These are phyloP conservation scores for Epichloe bromicola DNA, from an alignment of 2,329 filamentous ascomycete genomes.

Conservation along the genomic window DNA sequence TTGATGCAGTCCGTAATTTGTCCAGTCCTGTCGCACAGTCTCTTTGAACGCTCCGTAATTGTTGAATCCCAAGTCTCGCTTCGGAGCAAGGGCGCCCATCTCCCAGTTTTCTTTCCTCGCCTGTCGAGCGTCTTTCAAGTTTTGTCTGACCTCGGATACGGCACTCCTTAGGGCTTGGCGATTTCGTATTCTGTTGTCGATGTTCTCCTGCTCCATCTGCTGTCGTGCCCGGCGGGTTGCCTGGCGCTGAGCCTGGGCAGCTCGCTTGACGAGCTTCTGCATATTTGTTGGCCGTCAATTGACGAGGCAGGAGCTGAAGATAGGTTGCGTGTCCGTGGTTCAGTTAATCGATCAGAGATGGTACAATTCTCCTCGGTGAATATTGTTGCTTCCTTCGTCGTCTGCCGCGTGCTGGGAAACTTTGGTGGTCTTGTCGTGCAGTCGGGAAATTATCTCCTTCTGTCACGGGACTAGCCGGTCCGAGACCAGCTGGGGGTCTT, in stretches of 20 bases:
- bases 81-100: slow-evolving; percentile 63
- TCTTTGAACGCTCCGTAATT: slow-evolving; percentile 43
- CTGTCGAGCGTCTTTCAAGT: slow-evolving; percentile 28
- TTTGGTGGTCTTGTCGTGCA: neutral
- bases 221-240: slow-evolving; percentile 35
- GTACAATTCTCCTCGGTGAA: neutral
- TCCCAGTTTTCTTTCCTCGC: slow-evolving; percentile 64
- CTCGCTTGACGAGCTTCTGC: slow-evolving; percentile 59
- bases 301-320: neutral
- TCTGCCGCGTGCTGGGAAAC: neutral
- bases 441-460: neutral
- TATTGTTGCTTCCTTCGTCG: neutral
- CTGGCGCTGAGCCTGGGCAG: slow-evolving; percentile 53
- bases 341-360: neutral
- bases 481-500: neutral
- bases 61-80: slow-evolving; percentile 53
- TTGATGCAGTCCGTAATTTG: slow-evolving; percentile 16
- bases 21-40: slow-evolving; percentile 23
- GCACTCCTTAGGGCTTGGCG: slow-evolving; percentile 19
- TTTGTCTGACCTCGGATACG: slow-evolving; percentile 20
- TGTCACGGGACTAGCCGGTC: slow-evolving; percentile 4
- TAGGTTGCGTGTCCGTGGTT: neutral
- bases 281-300: slow-evolving; percentile 27
- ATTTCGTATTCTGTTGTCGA: slow-evolving; percentile 17
- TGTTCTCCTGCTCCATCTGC: slow-evolving; percentile 18